A percentile compares a stretch with the other conserved stretches of the same genome.
Evolutionary conservation across 1,139 yeast genomes (phyloP).

Genomic region (Pneumocystis murina): DNA sequence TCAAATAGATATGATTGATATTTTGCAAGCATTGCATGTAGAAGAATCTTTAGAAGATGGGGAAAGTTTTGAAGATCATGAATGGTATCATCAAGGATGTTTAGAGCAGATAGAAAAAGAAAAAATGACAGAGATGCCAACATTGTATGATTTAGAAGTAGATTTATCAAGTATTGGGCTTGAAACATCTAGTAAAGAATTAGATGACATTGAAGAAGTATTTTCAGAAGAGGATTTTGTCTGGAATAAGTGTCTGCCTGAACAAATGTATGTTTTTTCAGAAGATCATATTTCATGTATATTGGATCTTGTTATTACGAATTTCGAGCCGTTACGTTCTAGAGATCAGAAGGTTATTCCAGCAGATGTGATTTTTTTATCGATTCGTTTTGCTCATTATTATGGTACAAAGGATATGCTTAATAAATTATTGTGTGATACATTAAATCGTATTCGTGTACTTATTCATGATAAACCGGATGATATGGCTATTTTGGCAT

Average conservation of each 20-base stretch:
- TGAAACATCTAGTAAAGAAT: conserved; percentile 13
- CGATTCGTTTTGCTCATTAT: conserved; percentile 29
- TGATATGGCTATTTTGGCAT: conserved; percentile 28
- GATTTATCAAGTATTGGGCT: conserved; percentile 21
- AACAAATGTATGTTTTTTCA: conserved; percentile 29
- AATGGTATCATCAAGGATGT: conserved; percentile 22
- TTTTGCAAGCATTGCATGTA: too few species aligned
- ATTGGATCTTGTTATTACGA: conserved; percentile 26
- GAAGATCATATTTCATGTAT: conserved; percentile 27
- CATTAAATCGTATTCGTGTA: conserved; percentile 24
- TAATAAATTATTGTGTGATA: conserved; percentile 24
- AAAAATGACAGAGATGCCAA: conserved; percentile 20
- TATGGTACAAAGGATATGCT: conserved; percentile 25
- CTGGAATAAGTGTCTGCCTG: conserved; percentile 29
- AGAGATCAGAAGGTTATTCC: conserved; percentile 28
- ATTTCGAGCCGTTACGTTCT: conserved; percentile 27
- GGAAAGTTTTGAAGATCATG: conserved; percentile 11
- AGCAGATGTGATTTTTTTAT: conserved; percentile 29
- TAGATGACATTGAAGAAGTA: conserved; percentile 12
- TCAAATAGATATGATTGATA: conserved; percentile 13
- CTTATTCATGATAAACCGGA: conserved; percentile 22
- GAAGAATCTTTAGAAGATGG: too few species aligned
- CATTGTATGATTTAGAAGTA: conserved; percentile 23
- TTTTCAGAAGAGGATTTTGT: conserved; percentile 18
- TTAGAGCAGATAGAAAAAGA: conserved; percentile 19